Evolutionary conservation across 2,329 filamentous ascomycete species (phyloP), one percentile per base, ranked within the genome.

Genomic region (Fusarium udum): DNA sequence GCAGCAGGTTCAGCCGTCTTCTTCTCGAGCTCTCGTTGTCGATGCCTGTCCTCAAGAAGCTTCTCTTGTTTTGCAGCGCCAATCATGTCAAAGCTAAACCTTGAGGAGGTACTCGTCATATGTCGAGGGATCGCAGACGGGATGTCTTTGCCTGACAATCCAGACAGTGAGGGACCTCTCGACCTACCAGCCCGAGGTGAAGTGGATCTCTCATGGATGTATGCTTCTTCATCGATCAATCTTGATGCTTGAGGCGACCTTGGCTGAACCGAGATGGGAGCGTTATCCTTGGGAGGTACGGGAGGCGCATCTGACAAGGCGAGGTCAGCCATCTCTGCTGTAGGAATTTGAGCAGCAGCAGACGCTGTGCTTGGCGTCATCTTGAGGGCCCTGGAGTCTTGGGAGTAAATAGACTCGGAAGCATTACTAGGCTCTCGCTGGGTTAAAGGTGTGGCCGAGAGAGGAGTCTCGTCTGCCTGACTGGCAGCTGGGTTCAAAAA

Each of bases 31-130:
- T 91, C 89, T 61, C 90, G 89, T 73, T 92, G 88, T 22, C 91
- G 86, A 79, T 94, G 92, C 53, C 90, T 88, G 75, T 94, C 93
- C 79, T 94, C 93, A 45, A 95, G 83, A 42, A 92, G 80, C 80
- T 91, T 92, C 80, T 92, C 90, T 76, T 91, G 87, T 67, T 89
- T 87, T 20, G 92, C 92, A 11, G 89, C 89, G 10, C 91, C 92
- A 22, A 91, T 88, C 86, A 95, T 93, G 77, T 95, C 93, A 77
- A 95, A 95, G 76, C 93, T 95, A 78, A 95, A 95, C 20, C 93
- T 86, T 0, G 92, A 94, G 0, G 93, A 93, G 16, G 91, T 93
- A 79, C 92, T 95, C 81, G 91, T 92, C 90, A 92, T 92, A 70
- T 92, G 90, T 67, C 83, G 88, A 6, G 90, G 90, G 39, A 91